phyloP scores from a whole-genome alignment of 371 early-diverging fungal genomes.

The Mucor mucedo region DNA sequence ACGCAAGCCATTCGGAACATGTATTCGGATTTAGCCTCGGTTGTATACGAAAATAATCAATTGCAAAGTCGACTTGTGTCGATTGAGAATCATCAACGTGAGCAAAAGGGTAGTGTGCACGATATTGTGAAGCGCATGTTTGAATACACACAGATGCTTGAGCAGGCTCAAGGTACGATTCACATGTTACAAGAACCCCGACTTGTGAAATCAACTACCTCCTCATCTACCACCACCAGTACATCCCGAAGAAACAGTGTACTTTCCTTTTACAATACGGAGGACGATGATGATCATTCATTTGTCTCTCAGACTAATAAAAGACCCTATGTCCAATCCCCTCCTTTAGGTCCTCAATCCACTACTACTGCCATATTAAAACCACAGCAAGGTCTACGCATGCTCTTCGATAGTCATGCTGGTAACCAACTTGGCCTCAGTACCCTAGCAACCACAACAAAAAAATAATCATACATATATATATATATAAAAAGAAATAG shows the following conservation, averaged over 20 bases:
- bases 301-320: constrained; percentile 8
- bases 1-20: constrained; percentile 59
- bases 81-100: constrained; percentile 53
- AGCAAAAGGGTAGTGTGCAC: constrained; percentile 56
- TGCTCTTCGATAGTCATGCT: constrained; percentile 21
- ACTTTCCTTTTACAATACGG: constrained; percentile 8
- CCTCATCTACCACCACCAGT: background rate
- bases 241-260: constrained; percentile 19
- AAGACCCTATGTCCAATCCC: constrained; percentile 23
- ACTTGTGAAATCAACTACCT: constrained; percentile 18
- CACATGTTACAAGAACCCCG: constrained; percentile 39
- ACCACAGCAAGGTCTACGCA: constrained; percentile 23
- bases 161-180: constrained; percentile 64
- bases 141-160: constrained; percentile 61
- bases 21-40: constrained; percentile 62
- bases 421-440: constrained; percentile 19
- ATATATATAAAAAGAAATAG: no score
- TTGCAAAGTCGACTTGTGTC: constrained; percentile 51
- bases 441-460: constrained; percentile 20
- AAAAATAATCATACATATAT: background rate
- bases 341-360: constrained; percentile 22
- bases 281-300: constrained; percentile 12
- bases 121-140: constrained; percentile 57
- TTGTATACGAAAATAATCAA: constrained; percentile 57
- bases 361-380: constrained; percentile 7